Evolutionary conservation across 768 basidiomycete genomes (phyloP).

Genomic region (Obba rivulosa): DNA sequence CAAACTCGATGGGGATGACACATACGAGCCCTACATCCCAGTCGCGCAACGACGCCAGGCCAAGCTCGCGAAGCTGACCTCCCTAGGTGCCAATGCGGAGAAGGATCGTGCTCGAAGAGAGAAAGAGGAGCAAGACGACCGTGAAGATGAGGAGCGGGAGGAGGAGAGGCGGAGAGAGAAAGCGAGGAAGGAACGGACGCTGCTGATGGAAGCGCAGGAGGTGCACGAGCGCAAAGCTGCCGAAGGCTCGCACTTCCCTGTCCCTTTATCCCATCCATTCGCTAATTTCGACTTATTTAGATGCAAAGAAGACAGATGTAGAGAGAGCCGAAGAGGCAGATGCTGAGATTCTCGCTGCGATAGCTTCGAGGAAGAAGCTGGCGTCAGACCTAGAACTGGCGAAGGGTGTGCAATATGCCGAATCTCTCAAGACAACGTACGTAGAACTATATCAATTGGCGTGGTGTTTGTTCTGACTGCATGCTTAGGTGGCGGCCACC

Average conservation of each 20-base stretch:
- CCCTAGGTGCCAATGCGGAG: slow-evolving; percentile 50
- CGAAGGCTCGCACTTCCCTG: slow-evolving; percentile 51
- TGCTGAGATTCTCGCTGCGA: slow-evolving; percentile 86
- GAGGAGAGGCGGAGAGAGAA: slow-evolving; percentile 73
- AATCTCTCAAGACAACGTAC: slow-evolving; percentile 78
- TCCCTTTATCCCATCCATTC: background rate
- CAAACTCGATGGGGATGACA: slow-evolving; percentile 54
- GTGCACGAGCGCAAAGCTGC: slow-evolving; percentile 79
- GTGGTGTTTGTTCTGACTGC: slow-evolving; percentile 2
- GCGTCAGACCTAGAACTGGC: slow-evolving; percentile 92
- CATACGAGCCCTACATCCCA: slow-evolving; percentile 83
- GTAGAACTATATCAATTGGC: slow-evolving; percentile 22
- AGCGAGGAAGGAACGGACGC: slow-evolving; percentile 76
- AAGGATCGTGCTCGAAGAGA: slow-evolving; percentile 42
- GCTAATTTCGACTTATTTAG: slow-evolving; percentile 31
- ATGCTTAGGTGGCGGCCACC: slow-evolving; percentile 80
- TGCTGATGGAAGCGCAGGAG: slow-evolving; percentile 92
- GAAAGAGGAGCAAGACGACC: slow-evolving; percentile 55
- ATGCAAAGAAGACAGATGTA: slow-evolving; percentile 82
- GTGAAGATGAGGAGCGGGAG: slow-evolving; percentile 71
- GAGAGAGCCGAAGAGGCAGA: slow-evolving; percentile 87
- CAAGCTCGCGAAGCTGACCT: slow-evolving; percentile 70
- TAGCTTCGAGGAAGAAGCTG: slow-evolving; percentile 85
- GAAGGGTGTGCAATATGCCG: slow-evolving; percentile 86
- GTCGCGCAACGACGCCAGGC: slow-evolving; percentile 80